Conservation (phyloP, 306 rosid genomes). For the Prunus armeniaca region DNA sequence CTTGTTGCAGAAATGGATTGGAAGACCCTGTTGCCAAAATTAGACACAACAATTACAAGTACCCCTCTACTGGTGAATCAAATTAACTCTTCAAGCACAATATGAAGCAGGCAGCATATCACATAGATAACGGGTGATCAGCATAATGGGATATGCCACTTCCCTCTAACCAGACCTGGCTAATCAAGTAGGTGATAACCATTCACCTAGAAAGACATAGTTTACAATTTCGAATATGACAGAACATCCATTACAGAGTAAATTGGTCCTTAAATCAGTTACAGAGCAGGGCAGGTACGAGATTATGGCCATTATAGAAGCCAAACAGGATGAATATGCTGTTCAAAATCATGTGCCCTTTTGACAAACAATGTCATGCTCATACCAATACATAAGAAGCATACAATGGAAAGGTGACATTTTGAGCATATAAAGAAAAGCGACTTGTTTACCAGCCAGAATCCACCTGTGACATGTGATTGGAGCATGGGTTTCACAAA, state of each 20-base stretch:
- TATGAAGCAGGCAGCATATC: background rate
- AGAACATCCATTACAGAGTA: background rate
- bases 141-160: background rate
- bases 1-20: constrained; percentile 37
- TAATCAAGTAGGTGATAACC: no score
- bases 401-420: background rate
- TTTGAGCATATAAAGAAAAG: background rate
- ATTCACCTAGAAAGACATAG: background rate
- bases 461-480: constrained; percentile 83
- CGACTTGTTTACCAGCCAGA: constrained; percentile 66
- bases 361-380: background rate
- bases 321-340: background rate
- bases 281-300: background rate
- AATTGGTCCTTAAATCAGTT: background rate
- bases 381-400: background rate
- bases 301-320: background rate
- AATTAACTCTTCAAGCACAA: background rate
- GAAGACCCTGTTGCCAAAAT: constrained; percentile 39
- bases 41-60: background rate
- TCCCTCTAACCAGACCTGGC: no score
- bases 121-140: no score
- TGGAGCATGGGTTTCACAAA: constrained; percentile 75
- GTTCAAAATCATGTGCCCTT: background rate
- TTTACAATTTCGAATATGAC: background rate
- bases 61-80: background rate